These are phyloP conservation scores for Candida silvatica DNA, from an alignment of 805 yeast species.

Conservation along the genomic window DNA sequence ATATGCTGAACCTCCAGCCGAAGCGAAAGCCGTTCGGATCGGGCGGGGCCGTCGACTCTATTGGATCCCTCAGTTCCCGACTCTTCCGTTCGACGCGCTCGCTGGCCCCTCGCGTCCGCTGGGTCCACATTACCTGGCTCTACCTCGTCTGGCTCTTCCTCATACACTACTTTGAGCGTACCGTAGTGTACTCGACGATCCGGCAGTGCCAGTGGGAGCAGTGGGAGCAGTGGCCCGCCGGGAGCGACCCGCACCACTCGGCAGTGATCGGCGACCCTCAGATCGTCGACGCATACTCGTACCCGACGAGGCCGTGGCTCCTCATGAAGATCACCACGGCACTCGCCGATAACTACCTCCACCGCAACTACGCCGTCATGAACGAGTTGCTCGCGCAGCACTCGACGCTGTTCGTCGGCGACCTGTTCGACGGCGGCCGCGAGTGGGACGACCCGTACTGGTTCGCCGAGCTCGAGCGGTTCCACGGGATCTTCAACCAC, in stretches of 20 bases:
- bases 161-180: conserved; percentile 47
- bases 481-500: conserved; percentile 45
- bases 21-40: background rate
- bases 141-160: conserved; percentile 33
- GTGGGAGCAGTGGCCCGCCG: conserved; percentile 53
- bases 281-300: conserved; percentile 79
- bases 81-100: background rate
- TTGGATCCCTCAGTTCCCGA: too few relatives aligned
- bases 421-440: conserved; percentile 91
- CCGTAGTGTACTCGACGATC: conserved; percentile 36
- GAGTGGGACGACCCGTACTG: conserved; percentile 69
- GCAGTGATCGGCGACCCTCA: conserved; percentile 87
- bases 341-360: conserved; percentile 72
- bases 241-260: conserved; percentile 17
- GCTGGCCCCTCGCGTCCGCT: too few relatives aligned
- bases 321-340: conserved; percentile 44
- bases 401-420: conserved; percentile 76
- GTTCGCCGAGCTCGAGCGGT: conserved; percentile 55
- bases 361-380: conserved; percentile 52
- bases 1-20: too few relatives aligned
- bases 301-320: conserved; percentile 53
- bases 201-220: conserved; percentile 49
- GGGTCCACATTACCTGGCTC: conserved; percentile 17
- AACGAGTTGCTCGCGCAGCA: conserved; percentile 67
- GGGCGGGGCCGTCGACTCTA: too few relatives aligned